A percentile compares a stretch with the other conserved stretches of the same genome.
Evolutionary conservation across 106 monocot genomes (phyloP).

Genomic region (Allium sativum): DNA sequence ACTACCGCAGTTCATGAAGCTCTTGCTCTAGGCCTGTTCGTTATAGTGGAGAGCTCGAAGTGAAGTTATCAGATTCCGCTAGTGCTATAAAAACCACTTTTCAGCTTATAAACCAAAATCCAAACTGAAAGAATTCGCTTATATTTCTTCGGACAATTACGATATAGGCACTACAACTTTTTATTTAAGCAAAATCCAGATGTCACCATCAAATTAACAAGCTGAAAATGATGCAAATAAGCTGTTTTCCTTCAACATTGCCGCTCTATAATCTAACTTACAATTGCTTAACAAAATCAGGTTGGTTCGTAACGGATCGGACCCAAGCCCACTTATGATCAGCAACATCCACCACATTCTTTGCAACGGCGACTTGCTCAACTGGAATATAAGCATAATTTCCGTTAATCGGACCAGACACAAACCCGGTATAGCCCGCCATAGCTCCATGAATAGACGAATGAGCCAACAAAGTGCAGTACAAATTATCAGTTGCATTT

Average conservation of each 20-base stretch:
- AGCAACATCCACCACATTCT: conserved; percentile 41
- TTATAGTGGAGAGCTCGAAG: too few relatives aligned
- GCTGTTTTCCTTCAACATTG: neutral
- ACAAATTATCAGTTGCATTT: conserved; percentile 69
- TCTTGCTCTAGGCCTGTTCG: too few relatives aligned
- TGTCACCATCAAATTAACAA: too few relatives aligned
- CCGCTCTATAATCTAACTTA: neutral
- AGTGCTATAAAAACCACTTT: too few relatives aligned
- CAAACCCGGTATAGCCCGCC: conserved; percentile 88
- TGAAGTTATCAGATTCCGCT: too few relatives aligned
- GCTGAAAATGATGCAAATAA: too few relatives aligned
- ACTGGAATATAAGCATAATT: conserved; percentile 78
- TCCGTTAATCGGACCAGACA: conserved; percentile 68
- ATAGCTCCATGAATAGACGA: conserved; percentile 79
- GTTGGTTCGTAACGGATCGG: conserved; percentile 75
- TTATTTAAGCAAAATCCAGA: too few relatives aligned
- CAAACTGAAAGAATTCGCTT: too few relatives aligned
- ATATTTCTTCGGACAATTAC: too few relatives aligned
- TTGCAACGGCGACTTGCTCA: conserved; percentile 56
- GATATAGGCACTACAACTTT: too few relatives aligned
- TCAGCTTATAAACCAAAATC: too few relatives aligned
- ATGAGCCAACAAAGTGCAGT: conserved; percentile 81
- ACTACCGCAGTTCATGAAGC: too few relatives aligned
- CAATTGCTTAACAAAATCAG: conserved; percentile 36
- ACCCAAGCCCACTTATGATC: conserved; percentile 98